phyloP scores from a whole-genome alignment of 495 filamentous ascomycete species.

The Penicillium bovifimosum region DNA sequence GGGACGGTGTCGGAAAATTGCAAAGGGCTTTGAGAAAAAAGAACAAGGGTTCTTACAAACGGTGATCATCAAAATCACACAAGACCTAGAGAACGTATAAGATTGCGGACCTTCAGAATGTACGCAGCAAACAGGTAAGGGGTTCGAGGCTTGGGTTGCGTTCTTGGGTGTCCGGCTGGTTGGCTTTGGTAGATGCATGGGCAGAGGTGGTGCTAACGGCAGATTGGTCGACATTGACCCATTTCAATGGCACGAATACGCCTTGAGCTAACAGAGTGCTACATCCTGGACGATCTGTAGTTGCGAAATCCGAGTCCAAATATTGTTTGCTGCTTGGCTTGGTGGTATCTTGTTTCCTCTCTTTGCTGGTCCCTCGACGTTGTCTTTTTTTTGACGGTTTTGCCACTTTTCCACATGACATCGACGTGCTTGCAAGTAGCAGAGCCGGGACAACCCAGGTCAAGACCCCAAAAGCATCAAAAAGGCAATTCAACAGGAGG shows the following conservation, averaged over 20 bases:
- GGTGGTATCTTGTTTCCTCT: background rate
- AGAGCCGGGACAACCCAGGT: conserved; percentile 5
- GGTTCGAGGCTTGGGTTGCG: conserved; percentile 2
- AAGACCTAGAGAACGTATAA: conserved; percentile 50
- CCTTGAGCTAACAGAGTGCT: conserved; percentile 3
- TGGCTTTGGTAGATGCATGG: background rate
- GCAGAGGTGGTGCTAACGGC: background rate
- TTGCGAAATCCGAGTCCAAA: background rate
- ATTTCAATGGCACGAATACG: background rate
- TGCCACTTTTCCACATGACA: background rate
- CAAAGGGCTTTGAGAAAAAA: conserved; percentile 15
- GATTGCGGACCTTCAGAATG: conserved; percentile 9
- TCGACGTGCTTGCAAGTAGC: background rate
- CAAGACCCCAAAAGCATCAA: background rate
- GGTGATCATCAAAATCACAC: conserved; percentile 65
- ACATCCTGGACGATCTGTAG: background rate
- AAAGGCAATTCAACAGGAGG: background rate
- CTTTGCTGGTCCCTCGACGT: background rate
- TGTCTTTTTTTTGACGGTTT: background rate
- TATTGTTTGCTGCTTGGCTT: background rate
- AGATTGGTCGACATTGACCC: background rate
- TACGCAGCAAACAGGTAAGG: conserved; percentile 1
- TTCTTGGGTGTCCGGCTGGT: conserved; percentile 6
- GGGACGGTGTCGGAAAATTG: conserved; percentile 4
- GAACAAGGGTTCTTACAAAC: conserved; percentile 38